Evolutionary conservation across 2,329 filamentous ascomycete genomes (phyloP).

Genomic region (Botryotinia narcissicola): DNA sequence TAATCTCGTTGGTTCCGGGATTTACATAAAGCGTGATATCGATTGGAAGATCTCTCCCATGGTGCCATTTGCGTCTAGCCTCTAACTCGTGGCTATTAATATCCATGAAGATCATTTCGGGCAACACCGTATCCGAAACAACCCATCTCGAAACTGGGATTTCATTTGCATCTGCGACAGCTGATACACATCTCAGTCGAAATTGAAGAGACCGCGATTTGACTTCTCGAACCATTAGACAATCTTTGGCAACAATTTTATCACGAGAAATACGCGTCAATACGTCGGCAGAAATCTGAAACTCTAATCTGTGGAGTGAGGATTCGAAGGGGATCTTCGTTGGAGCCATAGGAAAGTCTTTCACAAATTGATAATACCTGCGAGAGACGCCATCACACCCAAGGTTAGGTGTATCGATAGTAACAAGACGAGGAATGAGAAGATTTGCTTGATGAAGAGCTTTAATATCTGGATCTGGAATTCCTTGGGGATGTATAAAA

Average conservation of each 20-base stretch:
- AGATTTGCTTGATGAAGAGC: conserved; percentile 60
- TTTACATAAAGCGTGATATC: conserved; percentile 61
- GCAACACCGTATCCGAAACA: conserved; percentile 66
- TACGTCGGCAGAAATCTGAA: conserved; percentile 34
- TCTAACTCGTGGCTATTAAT: conserved; percentile 59
- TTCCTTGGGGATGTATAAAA: conserved; percentile 39
- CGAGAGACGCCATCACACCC: conserved; percentile 31
- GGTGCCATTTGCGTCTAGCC: conserved; percentile 64
- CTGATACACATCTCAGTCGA: conserved; percentile 64
- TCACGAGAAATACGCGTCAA: conserved; percentile 33
- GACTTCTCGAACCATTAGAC: conserved; percentile 39
- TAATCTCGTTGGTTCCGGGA: conserved; percentile 26
- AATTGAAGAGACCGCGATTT: conserved; percentile 57
- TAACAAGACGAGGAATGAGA: conserved; percentile 48
- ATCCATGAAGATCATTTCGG: conserved; percentile 63
- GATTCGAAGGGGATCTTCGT: conserved; percentile 30
- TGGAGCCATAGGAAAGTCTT: conserved; percentile 51
- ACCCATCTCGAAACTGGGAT: conserved; percentile 54
- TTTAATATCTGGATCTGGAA: conserved; percentile 46
- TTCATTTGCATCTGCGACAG: conserved; percentile 35
- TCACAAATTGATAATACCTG: conserved; percentile 55
- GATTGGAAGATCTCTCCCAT: conserved; percentile 72
- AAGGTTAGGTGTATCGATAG: conserved; percentile 25
- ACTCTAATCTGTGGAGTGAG: conserved; percentile 40
- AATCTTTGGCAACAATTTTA: conserved; percentile 23